Percentiles rank a stretch among this genome's conserved stretches.
Conservation (phyloP, 768 basidiomycete species). For the Multifurca ochricompacta region DNA sequence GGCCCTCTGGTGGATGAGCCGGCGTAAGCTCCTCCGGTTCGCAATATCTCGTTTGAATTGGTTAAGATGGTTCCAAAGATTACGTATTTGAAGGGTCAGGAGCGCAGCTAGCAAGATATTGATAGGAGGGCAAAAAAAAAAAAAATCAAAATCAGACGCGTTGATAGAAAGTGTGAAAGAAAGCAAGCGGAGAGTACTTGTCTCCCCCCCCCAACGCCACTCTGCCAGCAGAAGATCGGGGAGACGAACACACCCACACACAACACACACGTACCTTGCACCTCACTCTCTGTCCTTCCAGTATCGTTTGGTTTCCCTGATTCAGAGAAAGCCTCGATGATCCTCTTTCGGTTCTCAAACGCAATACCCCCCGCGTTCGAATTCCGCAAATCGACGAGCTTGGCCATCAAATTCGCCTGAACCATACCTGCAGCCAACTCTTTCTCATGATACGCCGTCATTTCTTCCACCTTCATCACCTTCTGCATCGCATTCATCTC, state of each 20-base stretch:
- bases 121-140: neutral
- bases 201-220: too few species aligned
- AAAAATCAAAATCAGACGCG: neutral
- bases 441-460: constrained; percentile 16
- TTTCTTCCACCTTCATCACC: neutral
- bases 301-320: constrained; percentile 61
- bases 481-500: neutral
- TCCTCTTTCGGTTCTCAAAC: constrained; percentile 76
- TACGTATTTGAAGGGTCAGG: constrained; percentile 78
- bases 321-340: constrained; percentile 71
- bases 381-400: constrained; percentile 76
- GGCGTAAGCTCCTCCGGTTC: constrained; percentile 68
- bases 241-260: too few species aligned
- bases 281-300: constrained; percentile 78
- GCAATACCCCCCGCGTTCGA: constrained; percentile 82
- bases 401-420: constrained; percentile 53
- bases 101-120: constrained; percentile 59
- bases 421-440: constrained; percentile 31
- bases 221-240: too few species aligned
- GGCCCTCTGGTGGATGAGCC: constrained; percentile 75
- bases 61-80: constrained; percentile 66
- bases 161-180: neutral
- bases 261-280: constrained; percentile 72
- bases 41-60: constrained; percentile 66
- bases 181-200: too few species aligned